Conservation (phyloP, 768 basidiomycete genomes). For the Hydnum rufescens region DNA sequence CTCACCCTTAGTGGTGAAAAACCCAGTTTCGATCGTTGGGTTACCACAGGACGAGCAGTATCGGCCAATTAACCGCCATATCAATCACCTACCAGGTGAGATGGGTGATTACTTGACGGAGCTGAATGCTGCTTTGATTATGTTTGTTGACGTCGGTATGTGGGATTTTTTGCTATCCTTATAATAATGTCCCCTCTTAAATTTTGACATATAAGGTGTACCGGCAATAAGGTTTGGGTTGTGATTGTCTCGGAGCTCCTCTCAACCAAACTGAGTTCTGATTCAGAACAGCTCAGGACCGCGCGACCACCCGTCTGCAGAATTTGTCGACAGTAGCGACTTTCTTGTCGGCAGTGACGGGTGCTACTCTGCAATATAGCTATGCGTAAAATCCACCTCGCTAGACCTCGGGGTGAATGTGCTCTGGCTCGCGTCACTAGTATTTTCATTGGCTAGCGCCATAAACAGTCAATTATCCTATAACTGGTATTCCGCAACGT, state of each 20-base stretch:
- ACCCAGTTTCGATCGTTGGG: conserved; percentile 42
- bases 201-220: neutral
- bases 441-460: conserved; percentile 7
- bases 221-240: neutral
- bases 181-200: neutral
- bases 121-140: conserved; percentile 43
- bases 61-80: conserved; percentile 37
- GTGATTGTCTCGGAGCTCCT: no score
- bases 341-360: conserved; percentile 9
- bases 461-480: conserved; percentile 10
- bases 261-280: no score
- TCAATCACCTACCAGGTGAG: conserved; percentile 41
- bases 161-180: neutral
- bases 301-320: neutral
- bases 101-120: conserved; percentile 56
- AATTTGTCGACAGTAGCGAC: conserved; percentile 5
- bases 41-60: neutral
- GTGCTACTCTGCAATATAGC: conserved; percentile 1
- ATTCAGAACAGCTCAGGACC: neutral
- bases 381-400: neutral
- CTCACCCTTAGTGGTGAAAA: no score
- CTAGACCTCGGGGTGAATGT: conserved; percentile 2
- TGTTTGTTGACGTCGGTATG: conserved; percentile 57
- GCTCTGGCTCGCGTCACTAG: conserved; percentile 8
- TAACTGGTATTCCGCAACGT: conserved; percentile 10